Conservation (phyloP, 768 basidiomycete genomes). For the Podaxis sp. region DNA sequence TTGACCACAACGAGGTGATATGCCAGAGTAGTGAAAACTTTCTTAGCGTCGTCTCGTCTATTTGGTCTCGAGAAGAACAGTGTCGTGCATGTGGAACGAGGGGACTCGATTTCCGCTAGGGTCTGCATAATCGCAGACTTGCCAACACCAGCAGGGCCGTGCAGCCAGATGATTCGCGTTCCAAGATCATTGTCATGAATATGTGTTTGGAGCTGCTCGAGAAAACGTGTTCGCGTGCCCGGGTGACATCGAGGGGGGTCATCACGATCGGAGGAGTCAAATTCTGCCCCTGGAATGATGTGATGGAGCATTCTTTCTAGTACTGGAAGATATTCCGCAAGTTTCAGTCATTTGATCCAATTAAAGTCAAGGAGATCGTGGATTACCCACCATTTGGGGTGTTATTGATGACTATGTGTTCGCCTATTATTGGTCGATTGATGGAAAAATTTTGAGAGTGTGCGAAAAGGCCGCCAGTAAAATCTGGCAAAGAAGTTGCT, state of each 20-base stretch:
- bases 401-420: no score
- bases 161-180: slow-evolving; percentile 8
- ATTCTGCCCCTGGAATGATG: background rate
- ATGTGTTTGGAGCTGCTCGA: background rate
- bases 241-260: slow-evolving; percentile 1
- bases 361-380: no score
- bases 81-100: background rate
- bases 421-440: slow-evolving; percentile 22
- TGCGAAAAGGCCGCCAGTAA: background rate
- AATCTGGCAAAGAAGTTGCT: background rate
- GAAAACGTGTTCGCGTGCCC: background rate
- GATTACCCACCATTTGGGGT: no score
- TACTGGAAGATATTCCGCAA: background rate
- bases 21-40: no score
- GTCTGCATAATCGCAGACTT: slow-evolving; percentile 10
- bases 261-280: background rate
- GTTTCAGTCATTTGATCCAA: no score
- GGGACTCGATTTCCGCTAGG: background rate
- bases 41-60: background rate
- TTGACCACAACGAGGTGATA: background rate
- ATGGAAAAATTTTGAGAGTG: slow-evolving; percentile 14
- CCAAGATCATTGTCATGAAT: background rate
- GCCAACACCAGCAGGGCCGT: slow-evolving; percentile 8
- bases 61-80: background rate
- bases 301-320: background rate